phyloP scores from a whole-genome alignment of 140 eudicot species.

The Bidens hawaiensis region DNA sequence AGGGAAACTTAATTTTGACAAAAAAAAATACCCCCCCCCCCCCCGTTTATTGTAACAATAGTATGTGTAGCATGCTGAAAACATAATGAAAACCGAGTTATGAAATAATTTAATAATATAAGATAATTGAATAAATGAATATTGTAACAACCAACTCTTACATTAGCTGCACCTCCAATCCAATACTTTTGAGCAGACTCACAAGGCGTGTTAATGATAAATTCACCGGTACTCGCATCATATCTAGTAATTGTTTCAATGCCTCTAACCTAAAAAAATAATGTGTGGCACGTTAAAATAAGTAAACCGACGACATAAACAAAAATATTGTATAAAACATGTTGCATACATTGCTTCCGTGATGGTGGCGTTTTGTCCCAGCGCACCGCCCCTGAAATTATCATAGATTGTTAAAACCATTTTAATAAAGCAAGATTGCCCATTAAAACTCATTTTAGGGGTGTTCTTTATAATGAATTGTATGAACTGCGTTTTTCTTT shows the following conservation, averaged over 20 bases:
- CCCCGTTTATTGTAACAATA: too few species aligned
- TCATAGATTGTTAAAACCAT: neutral
- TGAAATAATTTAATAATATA: neutral
- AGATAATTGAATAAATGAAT: neutral
- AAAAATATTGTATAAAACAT: neutral
- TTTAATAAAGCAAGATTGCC: too few species aligned
- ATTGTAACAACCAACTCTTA: slow-evolving; percentile 18
- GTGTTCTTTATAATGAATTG: too few species aligned
- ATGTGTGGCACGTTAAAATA: neutral
- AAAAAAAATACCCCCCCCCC: too few species aligned
- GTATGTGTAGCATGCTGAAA: slow-evolving; percentile 92
- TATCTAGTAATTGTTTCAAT: slow-evolving; percentile 85
- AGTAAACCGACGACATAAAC: neutral
- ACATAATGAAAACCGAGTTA: neutral
- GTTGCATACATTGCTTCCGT: slow-evolving; percentile 83
- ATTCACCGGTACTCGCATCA: slow-evolving; percentile 74
- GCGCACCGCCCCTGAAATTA: slow-evolving; percentile 88
- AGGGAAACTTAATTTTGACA: too few species aligned
- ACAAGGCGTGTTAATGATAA: slow-evolving; percentile 79
- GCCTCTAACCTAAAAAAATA: slow-evolving; percentile 69
- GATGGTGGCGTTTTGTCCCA: slow-evolving; percentile 96
- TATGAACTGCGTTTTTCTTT: too few species aligned
- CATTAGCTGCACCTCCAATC: slow-evolving; percentile 98
- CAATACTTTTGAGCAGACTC: slow-evolving; percentile 99
- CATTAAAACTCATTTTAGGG: too few species aligned